Evolutionary conservation across 768 basidiomycete genomes (phyloP).

Genomic region (Lentinula lateritia): DNA sequence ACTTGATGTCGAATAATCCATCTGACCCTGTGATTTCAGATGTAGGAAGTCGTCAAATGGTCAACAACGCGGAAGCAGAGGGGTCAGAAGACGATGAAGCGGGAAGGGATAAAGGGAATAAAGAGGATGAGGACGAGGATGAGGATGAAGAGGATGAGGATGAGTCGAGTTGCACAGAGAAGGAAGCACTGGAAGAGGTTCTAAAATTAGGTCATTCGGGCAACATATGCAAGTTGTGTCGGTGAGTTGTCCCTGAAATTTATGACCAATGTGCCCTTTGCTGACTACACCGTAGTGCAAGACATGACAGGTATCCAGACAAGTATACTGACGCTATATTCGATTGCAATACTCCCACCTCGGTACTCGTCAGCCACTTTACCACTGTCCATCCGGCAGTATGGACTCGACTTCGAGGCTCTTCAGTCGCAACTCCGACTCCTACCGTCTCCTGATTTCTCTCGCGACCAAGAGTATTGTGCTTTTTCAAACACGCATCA

Average conservation of each 20-base stretch:
- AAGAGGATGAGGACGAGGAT: background rate
- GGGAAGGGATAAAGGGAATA: background rate
- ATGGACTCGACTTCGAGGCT: background rate
- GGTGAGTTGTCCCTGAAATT: background rate
- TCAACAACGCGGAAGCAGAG: background rate
- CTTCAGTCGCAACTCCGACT: background rate
- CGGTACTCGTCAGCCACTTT: background rate
- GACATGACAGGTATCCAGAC: background rate
- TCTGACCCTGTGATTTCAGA: background rate
- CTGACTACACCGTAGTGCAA: background rate
- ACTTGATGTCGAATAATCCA: background rate
- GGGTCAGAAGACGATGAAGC: background rate
- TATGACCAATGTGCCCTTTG: background rate
- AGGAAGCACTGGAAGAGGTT: background rate
- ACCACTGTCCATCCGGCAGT: background rate
- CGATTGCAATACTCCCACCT: background rate
- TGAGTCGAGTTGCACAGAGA: background rate
- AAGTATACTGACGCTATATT: background rate
- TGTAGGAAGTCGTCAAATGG: background rate
- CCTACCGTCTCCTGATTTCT: background rate
- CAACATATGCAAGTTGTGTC: background rate
- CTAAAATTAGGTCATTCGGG: background rate
- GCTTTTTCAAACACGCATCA: background rate
- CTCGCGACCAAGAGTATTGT: background rate
- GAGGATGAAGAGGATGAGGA: background rate